These are phyloP conservation scores for Fusarium circinatum DNA, from an alignment of 2,329 filamentous ascomycete genomes.

Conservation along the genomic window DNA sequence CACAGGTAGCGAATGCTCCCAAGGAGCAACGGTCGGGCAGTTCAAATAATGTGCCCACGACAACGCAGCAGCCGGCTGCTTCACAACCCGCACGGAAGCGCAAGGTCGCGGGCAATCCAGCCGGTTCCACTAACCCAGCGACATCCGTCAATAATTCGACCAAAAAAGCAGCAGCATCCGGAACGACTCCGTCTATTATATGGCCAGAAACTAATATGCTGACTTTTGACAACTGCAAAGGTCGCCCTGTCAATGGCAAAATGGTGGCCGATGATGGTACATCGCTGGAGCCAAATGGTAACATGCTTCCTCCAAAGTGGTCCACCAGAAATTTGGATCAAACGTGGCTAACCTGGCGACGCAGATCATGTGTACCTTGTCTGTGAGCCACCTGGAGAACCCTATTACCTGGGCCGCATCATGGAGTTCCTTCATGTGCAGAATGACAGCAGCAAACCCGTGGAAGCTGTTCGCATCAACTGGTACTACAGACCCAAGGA, in stretches of 20 bases:
- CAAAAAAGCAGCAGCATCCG: constrained; percentile 39
- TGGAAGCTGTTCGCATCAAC: constrained; percentile 92
- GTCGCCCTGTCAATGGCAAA: constrained; percentile 76
- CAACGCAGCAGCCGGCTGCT: constrained; percentile 62
- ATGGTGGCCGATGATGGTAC: constrained; percentile 93
- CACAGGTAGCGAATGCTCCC: constrained; percentile 48
- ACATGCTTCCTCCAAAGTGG: constrained; percentile 23
- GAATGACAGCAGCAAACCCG: constrained; percentile 75
- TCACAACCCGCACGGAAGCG: constrained; percentile 78
- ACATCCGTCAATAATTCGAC: constrained; percentile 37
- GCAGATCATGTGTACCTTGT: constrained; percentile 90
- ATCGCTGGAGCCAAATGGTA: constrained; percentile 85
- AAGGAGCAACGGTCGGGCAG: constrained; percentile 49
- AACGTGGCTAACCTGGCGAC: constrained; percentile 48
- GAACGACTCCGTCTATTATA: constrained; percentile 53
- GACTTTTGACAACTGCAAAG: constrained; percentile 80
- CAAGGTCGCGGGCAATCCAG: constrained; percentile 70
- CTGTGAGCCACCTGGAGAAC: constrained; percentile 96
- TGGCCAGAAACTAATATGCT: constrained; percentile 84
- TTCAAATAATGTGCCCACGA: constrained; percentile 43
- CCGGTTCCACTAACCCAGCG: constrained; percentile 38
- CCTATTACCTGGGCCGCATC: constrained; percentile 96
- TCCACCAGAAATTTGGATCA: constrained; percentile 36
- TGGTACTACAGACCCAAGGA: constrained; percentile 99
- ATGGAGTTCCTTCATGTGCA: constrained; percentile 96